A percentile compares a stretch with the other conserved stretches of the same genome.
Evolutionary conservation across 257 asterid genomes (phyloP).

Genomic region (Verbena officinalis): DNA sequence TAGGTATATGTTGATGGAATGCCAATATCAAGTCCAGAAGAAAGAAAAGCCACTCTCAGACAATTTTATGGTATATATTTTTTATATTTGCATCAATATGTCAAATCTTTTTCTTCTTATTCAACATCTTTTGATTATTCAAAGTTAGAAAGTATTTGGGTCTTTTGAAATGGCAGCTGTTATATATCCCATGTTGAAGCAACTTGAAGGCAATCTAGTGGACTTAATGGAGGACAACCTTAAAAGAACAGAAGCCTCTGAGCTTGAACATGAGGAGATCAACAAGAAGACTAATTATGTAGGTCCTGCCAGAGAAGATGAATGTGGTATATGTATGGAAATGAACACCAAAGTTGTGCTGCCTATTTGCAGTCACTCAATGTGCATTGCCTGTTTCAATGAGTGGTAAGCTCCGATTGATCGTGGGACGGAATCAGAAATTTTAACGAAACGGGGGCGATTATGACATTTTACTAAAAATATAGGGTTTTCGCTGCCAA

Average conservation of each 20-base stretch:
- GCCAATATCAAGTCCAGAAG: slow-evolving; percentile 50
- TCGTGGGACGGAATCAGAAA: not conserved
- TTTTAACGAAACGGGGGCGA: no score
- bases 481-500: no score
- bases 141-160: not conserved
- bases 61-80: slow-evolving; percentile 55
- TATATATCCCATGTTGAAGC: slow-evolving; percentile 66
- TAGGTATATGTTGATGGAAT: slow-evolving; percentile 63
- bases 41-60: slow-evolving; percentile 55
- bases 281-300: slow-evolving; percentile 15
- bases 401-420: slow-evolving; percentile 43
- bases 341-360: slow-evolving; percentile 47
- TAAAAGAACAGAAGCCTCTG: slow-evolving; percentile 25
- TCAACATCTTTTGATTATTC: not conserved
- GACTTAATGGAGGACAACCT: slow-evolving; percentile 42
- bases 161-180: slow-evolving; percentile 49
- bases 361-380: slow-evolving; percentile 67
- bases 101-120: slow-evolving; percentile 1
- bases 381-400: slow-evolving; percentile 58
- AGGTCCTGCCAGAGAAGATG: slow-evolving; percentile 48
- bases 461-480: no score
- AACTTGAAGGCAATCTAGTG: slow-evolving; percentile 51
- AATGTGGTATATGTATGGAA: slow-evolving; percentile 81
- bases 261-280: slow-evolving; percentile 28
- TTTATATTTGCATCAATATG: not conserved